Evolutionary conservation across 441 rosid species (phyloP).

Genomic region (Daphne laureola): DNA sequence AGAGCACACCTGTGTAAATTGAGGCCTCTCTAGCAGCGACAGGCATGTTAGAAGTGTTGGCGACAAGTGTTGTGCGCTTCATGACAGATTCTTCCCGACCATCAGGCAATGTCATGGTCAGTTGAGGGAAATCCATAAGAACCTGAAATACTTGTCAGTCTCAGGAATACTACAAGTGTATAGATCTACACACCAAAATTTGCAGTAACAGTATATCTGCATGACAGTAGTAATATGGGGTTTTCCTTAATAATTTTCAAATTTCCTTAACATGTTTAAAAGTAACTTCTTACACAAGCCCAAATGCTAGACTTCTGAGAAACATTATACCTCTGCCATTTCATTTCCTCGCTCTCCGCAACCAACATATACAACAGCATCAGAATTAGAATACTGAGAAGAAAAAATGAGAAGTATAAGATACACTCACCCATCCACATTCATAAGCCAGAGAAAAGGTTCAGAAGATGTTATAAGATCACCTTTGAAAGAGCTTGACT

Average conservation of each 20-base stretch:
- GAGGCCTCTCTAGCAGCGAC: constrained; percentile 99
- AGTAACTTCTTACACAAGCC: background rate
- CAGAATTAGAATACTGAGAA: constrained; percentile 92
- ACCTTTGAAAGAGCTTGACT: constrained; percentile 99
- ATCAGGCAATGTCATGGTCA: constrained; percentile 99
- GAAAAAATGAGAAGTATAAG: constrained; percentile 17
- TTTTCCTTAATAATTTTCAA: too few relatives aligned
- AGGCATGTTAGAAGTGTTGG: constrained; percentile 99
- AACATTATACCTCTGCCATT: constrained; percentile 92
- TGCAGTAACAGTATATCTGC: too few relatives aligned
- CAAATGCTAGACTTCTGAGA: background rate
- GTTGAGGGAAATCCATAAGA: constrained; percentile 99
- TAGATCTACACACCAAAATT: background rate
- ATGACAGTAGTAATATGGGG: too few relatives aligned
- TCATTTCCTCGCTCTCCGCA: constrained; percentile 99
- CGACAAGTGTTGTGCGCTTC: constrained; percentile 98
- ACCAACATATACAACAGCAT: constrained; percentile 96
- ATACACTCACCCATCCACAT: constrained; percentile 6
- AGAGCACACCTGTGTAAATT: constrained; percentile 79
- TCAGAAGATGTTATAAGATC: constrained; percentile 14
- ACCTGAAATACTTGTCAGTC: constrained; percentile 38
- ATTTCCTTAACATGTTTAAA: background rate
- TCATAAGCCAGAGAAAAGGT: background rate
- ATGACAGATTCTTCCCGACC: constrained; percentile 99
- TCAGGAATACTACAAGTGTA: background rate